Conservation (phyloP, 148 eudicot genomes). For the Vaccinium vitisidaea region DNA sequence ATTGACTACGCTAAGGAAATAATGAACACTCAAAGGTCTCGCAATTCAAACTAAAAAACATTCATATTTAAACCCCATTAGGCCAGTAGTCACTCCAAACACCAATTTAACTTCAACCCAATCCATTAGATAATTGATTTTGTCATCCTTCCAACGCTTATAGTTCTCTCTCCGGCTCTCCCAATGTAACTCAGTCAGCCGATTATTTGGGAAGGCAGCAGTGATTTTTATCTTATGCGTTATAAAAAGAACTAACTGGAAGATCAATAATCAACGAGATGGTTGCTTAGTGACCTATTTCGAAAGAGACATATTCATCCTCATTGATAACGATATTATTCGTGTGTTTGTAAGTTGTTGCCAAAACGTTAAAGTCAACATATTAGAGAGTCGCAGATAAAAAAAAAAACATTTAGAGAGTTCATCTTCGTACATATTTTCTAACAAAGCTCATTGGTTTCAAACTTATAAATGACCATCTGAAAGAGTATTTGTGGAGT, state of each 20-base stretch:
- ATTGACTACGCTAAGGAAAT: background rate
- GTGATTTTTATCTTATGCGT: background rate
- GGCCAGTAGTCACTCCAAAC: background rate
- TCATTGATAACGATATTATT: background rate
- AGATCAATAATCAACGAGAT: too few relatives aligned
- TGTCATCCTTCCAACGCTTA: background rate
- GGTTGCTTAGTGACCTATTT: background rate
- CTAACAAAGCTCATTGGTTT: background rate
- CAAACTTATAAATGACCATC: background rate
- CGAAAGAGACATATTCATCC: background rate
- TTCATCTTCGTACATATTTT: slow-evolving; percentile 33
- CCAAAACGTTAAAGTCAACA: background rate
- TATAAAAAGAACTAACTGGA: too few relatives aligned
- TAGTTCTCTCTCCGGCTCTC: background rate
- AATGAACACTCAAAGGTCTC: background rate
- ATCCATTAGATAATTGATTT: background rate
- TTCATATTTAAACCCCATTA: background rate
- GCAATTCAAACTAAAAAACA: background rate
- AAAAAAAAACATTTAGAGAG: background rate
- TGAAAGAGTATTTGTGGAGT: too few relatives aligned
- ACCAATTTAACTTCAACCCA: background rate
- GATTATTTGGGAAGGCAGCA: background rate
- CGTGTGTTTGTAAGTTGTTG: background rate
- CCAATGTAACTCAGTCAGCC: background rate
- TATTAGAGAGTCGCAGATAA: background rate